Percentiles rank a stretch among this genome's conserved stretches.
These are phyloP conservation scores for Leptosphaerulina australis DNA, from an alignment of 2,329 filamentous ascomycete genomes.

Conservation along the genomic window DNA sequence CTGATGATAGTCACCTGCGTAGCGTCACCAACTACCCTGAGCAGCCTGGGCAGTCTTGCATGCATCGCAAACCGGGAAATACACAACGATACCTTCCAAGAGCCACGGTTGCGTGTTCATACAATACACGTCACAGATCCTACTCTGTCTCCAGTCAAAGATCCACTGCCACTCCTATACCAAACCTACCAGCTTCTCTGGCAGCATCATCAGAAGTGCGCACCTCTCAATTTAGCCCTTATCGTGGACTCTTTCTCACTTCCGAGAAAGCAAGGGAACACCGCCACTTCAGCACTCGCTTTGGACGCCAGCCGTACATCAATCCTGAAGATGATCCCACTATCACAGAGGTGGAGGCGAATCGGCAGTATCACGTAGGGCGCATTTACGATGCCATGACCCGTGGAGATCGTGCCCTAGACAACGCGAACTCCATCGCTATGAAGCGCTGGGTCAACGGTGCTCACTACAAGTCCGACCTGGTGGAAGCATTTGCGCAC, in stretches of 20 bases:
- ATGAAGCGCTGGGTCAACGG: slow-evolving; percentile 43
- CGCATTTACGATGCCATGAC: slow-evolving; percentile 46
- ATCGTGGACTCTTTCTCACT: slow-evolving; percentile 27
- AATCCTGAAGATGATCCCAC: slow-evolving; percentile 29
- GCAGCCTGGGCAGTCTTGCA: slow-evolving; percentile 11
- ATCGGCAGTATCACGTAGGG: slow-evolving; percentile 30
- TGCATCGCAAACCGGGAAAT: slow-evolving; percentile 1
- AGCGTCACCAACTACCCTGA: slow-evolving; percentile 20
- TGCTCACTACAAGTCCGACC: slow-evolving; percentile 36
- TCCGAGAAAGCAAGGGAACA: slow-evolving; percentile 31
- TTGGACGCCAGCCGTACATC: slow-evolving; percentile 35
- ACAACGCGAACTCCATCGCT: slow-evolving; percentile 40
- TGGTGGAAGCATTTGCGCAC: slow-evolving; percentile 43
- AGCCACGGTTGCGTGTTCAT: slow-evolving; percentile 1
- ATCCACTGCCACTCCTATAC: slow-evolving; percentile 13
- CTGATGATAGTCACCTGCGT: slow-evolving; percentile 19
- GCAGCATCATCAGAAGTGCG: slow-evolving; percentile 1
- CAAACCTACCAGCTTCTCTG: slow-evolving; percentile 1
- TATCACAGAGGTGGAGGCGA: slow-evolving; percentile 27
- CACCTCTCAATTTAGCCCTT: slow-evolving; percentile 27
- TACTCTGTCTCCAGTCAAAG: slow-evolving; percentile 2
- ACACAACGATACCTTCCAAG: background rate
- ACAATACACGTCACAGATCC: slow-evolving; percentile 20
- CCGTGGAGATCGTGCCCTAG: slow-evolving; percentile 35
- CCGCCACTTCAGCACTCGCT: slow-evolving; percentile 35